Evolutionary conservation across 2,329 filamentous ascomycete species (phyloP), one percentile per base, ranked within the genome.

Genomic region (Verticillium isaacii): DNA sequence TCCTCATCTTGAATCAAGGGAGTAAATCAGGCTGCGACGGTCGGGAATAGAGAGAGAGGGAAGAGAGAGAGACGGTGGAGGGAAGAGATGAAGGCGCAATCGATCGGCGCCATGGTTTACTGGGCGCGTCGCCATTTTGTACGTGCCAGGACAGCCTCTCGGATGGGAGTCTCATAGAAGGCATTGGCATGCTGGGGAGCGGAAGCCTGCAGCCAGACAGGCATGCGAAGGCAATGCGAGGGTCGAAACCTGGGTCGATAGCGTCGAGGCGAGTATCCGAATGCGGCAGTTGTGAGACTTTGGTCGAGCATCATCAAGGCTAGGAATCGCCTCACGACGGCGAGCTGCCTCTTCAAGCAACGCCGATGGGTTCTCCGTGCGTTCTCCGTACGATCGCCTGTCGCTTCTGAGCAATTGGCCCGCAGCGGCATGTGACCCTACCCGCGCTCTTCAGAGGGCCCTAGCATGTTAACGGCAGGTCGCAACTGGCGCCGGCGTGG

Each of bases 1-100:
- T 63, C 52, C 56, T 64, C 64, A 65, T 65, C 50, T 61, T 63
- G 58, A 50, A 57, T 57, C 57, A 50, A 19, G 23, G 17, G 36
- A 29, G 57, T 25, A 23, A 41, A 29, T 25, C 14, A 29, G 19
- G 25, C 36, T 58, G 36, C 19, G 56, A 32, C 36, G 36, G 32
- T 29, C 36, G 37, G 37, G n/a, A 8, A 14, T 5, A 34, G 56
- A 56, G 19, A 41, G 57, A 8, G 23, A 23, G 36, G 52, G 57
- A 8, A 23, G 12, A 29, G 57, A 19, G 25, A n/a, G 39, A 37
- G 37, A 23, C n/a, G 56, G 36, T 39, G 56, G 29, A 23, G 56
- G 34, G 41, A 39, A 34, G 32, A n/a, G 36, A 29, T 55, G 23
- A 37, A 57, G 55, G 12, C 32, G 55, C 32, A 37, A 37, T 23